A percentile compares a stretch with the other conserved stretches of the same genome.
Evolutionary conservation across 2,329 filamentous ascomycete species (phyloP).

Genomic region (Ophiostoma pallidulum): DNA sequence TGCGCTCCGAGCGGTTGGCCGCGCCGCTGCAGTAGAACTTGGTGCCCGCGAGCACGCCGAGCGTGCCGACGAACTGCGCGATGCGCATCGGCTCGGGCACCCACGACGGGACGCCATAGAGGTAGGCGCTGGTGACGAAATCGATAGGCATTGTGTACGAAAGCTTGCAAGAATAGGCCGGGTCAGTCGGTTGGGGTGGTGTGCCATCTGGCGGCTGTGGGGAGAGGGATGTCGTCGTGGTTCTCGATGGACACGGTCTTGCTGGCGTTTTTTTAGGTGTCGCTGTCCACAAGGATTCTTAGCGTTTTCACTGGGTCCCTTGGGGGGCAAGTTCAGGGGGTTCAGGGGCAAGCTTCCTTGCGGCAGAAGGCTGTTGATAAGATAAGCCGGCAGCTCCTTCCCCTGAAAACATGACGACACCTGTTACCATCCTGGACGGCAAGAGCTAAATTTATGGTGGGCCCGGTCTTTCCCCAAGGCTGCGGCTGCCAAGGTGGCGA

Average conservation of each 20-base stretch:
- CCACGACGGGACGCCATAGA: constrained; percentile 41
- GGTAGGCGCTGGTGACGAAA: constrained; percentile 36
- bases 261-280: constrained; percentile 2
- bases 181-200: background rate
- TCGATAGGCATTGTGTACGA: constrained; percentile 46
- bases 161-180: background rate
- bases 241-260: background rate
- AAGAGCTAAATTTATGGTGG: too few relatives aligned
- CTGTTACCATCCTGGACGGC: too few relatives aligned
- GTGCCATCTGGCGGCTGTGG: constrained; percentile 40
- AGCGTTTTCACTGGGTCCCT: constrained; percentile 3
- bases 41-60: constrained; percentile 33
- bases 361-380: constrained; percentile 2
- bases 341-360: too few relatives aligned
- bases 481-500: background rate
- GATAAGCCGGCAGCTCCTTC: constrained; percentile 5
- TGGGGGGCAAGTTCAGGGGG: background rate
- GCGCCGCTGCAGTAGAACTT: constrained; percentile 75
- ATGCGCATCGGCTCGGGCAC: constrained; percentile 35
- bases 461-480: background rate
- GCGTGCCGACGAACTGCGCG: constrained; percentile 28
- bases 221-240: background rate
- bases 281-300: too few relatives aligned
- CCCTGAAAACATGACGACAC: constrained; percentile 11
- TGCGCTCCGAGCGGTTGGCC: constrained; percentile 62